These are phyloP conservation scores for Diplocarpon mali DNA, from an alignment of 2,329 filamentous ascomycete species.

Conservation along the genomic window DNA sequence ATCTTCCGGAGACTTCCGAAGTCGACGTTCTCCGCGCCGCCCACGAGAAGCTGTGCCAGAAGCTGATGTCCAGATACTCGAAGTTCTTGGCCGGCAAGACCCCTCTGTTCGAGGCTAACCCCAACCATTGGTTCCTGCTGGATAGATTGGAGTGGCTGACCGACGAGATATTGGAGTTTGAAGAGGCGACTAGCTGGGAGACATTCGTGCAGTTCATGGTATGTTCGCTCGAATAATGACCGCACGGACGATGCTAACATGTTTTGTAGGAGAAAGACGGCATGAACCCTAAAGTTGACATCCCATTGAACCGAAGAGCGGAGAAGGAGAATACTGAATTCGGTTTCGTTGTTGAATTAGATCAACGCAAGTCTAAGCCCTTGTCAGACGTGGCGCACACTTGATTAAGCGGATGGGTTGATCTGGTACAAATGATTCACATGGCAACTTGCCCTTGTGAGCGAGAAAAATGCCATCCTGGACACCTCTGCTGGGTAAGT, in stretches of 20 bases:
- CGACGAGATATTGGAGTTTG: slow-evolving; percentile 1
- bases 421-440: no score
- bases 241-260: neutral
- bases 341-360: no score
- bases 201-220: neutral
- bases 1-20: neutral
- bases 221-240: neutral
- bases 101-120: neutral
- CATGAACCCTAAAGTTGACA: neutral
- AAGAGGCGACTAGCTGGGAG: neutral
- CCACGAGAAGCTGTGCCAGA: neutral
- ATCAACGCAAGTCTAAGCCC: no score
- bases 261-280: neutral
- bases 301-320: neutral
- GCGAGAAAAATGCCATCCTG: no score
- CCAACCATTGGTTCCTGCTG: slow-evolving; percentile 1
- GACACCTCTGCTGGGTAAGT: no score
- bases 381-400: no score
- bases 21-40: neutral
- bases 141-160: slow-evolving; percentile 2
- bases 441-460: no score
- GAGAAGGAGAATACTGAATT: no score
- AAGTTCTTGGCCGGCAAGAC: slow-evolving; percentile 2
- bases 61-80: neutral
- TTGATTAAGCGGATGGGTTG: no score